phyloP scores from a whole-genome alignment of 1,284 basidiomycete species.

The Pascua guehoae region DNA sequence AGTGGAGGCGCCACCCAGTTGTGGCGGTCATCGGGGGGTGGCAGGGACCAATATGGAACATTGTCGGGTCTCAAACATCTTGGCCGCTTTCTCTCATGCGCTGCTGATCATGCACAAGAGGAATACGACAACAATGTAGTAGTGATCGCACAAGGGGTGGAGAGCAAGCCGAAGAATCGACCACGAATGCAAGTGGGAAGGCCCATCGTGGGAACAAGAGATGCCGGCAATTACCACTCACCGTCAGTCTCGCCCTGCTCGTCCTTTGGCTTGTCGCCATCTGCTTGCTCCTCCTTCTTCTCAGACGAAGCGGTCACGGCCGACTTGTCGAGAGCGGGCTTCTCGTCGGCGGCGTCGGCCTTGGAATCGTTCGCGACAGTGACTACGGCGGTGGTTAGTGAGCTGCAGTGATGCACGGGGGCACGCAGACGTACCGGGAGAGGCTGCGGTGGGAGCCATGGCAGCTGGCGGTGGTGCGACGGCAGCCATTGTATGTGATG shows the following conservation, averaged over 20 bases:
- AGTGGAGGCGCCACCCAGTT: background rate
- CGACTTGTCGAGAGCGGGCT: slow-evolving; percentile 3
- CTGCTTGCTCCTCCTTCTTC: background rate
- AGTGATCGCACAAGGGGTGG: no score
- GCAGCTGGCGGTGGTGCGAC: slow-evolving; percentile 19
- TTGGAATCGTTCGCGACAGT: slow-evolving; percentile 1
- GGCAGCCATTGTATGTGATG: slow-evolving; percentile 15
- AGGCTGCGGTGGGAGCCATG: slow-evolving; percentile 9
- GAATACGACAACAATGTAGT: no score
- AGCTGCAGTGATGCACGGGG: no score
- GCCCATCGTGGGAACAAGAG: no score
- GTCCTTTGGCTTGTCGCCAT: background rate
- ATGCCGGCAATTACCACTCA: slow-evolving; percentile 2
- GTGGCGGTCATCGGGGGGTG: background rate
- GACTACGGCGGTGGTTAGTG: no score
- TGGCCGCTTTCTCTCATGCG: no score
- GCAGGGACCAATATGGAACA: background rate
- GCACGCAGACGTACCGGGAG: slow-evolving; percentile 7
- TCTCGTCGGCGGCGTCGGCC: slow-evolving; percentile 5
- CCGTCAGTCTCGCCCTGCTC: slow-evolving; percentile 6
- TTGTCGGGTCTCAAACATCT: no score
- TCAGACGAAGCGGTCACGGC: background rate
- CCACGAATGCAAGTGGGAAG: no score
- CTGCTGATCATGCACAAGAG: no score
- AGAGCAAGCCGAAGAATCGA: no score